phyloP scores from a whole-genome alignment of 371 early-diverging fungal genomes.

The Mucor circinelloides region DNA sequence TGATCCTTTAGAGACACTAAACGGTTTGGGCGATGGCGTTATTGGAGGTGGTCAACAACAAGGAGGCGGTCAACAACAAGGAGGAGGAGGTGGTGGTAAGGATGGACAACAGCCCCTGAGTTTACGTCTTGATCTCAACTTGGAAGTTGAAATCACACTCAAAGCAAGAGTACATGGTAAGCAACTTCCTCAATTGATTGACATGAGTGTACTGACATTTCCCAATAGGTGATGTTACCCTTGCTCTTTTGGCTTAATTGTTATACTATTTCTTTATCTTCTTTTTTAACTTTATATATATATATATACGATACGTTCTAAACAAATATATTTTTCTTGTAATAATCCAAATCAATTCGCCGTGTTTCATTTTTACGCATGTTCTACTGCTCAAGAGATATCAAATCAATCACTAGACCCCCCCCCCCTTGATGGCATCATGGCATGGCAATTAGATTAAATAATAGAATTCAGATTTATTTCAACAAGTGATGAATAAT shows the following conservation, averaged over 20 bases:
- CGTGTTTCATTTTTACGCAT: neutral
- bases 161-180: slow-evolving; percentile 33
- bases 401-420: neutral
- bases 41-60: slow-evolving; percentile 4
- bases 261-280: neutral
- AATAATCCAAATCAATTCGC: neutral
- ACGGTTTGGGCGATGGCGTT: neutral
- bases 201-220: neutral
- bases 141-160: slow-evolving; percentile 39
- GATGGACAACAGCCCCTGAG: slow-evolving; percentile 25
- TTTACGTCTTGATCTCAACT: slow-evolving; percentile 37
- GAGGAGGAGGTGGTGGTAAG: slow-evolving; percentile 18
- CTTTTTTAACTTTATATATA: neutral
- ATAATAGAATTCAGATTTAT: neutral
- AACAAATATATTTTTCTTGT: slow-evolving; percentile 4
- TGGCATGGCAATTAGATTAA: neutral
- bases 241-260: slow-evolving; percentile 23
- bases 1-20: slow-evolving; percentile 10
- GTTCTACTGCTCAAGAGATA: neutral
- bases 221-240: slow-evolving; percentile 29
- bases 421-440: neutral
- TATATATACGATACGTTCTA: slow-evolving; percentile 2
- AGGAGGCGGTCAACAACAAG: too few relatives aligned
- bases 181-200: neutral
- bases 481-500: neutral